Percentiles rank a stretch among this genome's conserved stretches.
phyloP scores from a whole-genome alignment of 805 yeast species.

The Myxozyma mucilagina region DNA sequence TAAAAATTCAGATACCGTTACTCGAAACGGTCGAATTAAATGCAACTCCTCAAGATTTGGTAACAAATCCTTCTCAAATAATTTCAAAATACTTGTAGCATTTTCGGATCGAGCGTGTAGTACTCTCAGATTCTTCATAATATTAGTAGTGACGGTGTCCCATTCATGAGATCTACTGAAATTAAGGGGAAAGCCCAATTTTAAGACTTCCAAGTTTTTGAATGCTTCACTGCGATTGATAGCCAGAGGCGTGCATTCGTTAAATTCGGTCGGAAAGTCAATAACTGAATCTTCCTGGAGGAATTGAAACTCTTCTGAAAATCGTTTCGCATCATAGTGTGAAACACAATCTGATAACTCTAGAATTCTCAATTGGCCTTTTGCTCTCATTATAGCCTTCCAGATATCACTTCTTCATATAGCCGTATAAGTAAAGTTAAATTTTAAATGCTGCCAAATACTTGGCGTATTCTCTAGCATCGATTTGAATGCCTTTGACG shows the following conservation, averaged over 20 bases:
- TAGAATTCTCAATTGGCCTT: not conserved
- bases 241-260: not conserved
- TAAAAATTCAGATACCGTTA: not conserved
- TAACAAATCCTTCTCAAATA: not conserved
- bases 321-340: not conserved
- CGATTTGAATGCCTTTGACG: not conserved
- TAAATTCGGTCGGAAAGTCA: not conserved
- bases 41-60: constrained; percentile 3
- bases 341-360: not conserved
- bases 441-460: not conserved
- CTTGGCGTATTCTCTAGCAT: not conserved
- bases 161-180: not conserved
- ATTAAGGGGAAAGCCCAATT: not conserved
- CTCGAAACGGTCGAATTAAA: not conserved
- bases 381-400: not conserved
- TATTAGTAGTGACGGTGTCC: not conserved
- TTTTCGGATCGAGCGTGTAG: not conserved
- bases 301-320: not conserved
- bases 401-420: constrained; percentile 1
- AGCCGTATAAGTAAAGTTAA: not conserved
- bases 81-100: not conserved
- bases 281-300: not conserved
- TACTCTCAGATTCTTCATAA: not conserved
- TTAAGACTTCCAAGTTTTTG: not conserved
- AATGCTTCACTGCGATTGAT: not conserved